Percentiles rank a stretch among this genome's conserved stretches.
Conservation (phyloP, 202 grass and related monocot species). For the Panicum virgatum region DNA sequence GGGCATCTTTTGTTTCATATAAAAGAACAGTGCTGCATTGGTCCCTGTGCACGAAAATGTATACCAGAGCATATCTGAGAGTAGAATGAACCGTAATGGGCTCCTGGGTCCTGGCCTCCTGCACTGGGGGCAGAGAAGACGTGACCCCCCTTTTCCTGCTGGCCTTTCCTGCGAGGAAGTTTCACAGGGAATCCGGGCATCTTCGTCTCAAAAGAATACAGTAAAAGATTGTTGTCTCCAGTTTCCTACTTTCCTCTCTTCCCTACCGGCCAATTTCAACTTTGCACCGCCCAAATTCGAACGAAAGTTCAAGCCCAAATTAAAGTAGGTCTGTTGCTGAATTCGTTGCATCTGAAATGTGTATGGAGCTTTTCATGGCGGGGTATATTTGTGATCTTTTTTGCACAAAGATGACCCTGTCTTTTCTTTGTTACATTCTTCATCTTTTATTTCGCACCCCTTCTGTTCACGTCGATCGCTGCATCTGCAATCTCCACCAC, state of each 20-base stretch:
- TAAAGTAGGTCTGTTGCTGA: slow-evolving; percentile 21
- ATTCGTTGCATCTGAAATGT: background rate
- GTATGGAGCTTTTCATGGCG: background rate
- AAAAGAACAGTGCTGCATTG: slow-evolving; percentile 12
- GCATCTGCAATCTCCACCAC: background rate
- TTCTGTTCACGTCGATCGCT: slow-evolving; percentile 15
- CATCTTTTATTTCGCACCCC: background rate
- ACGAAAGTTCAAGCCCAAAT: slow-evolving; percentile 7
- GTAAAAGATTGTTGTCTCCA: background rate
- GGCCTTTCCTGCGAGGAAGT: slow-evolving; percentile 17
- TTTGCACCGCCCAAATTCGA: slow-evolving; percentile 19
- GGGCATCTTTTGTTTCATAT: background rate
- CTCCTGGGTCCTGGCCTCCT: too few relatives aligned
- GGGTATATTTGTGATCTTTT: background rate
- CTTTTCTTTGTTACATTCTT: too few relatives aligned
- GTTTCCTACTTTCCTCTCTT: background rate
- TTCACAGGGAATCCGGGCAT: slow-evolving; percentile 23
- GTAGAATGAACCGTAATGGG: too few relatives aligned
- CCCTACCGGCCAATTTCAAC: too few relatives aligned
- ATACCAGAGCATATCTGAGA: background rate
- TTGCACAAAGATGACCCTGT: slow-evolving; percentile 31
- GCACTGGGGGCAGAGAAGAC: background rate
- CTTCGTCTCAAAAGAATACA: background rate
- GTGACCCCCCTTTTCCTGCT: background rate
- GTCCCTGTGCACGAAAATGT: background rate